Percentiles rank a stretch among this genome's conserved stretches.
phyloP scores from a whole-genome alignment of 2,329 filamentous ascomycete species.

The Calonectria pseudoreteaudii region DNA sequence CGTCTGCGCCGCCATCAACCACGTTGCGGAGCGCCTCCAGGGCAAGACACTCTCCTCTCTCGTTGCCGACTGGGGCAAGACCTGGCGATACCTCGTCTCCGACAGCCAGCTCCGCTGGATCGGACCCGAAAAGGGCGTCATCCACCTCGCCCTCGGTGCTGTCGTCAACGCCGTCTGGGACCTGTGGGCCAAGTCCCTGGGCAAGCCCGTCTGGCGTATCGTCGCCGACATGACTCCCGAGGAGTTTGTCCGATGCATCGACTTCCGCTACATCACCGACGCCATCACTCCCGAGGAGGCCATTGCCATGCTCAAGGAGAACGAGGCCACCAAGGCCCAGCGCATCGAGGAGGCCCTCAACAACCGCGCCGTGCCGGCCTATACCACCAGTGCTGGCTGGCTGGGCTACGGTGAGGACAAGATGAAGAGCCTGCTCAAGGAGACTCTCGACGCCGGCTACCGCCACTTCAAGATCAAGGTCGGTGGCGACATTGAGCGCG shows the following conservation, averaged over 20 bases:
- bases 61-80: slow-evolving; percentile 84
- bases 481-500: slow-evolving; percentile 77
- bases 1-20: slow-evolving; percentile 85
- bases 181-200: slow-evolving; percentile 89
- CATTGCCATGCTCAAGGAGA: slow-evolving; percentile 74
- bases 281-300: slow-evolving; percentile 91
- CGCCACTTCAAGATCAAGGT: slow-evolving; percentile 93
- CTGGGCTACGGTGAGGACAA: slow-evolving; percentile 91
- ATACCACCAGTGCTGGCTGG: slow-evolving; percentile 93
- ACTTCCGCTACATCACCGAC: slow-evolving; percentile 95
- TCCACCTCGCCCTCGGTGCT: slow-evolving; percentile 89
- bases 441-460: slow-evolving; percentile 83
- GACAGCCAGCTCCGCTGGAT: slow-evolving; percentile 95
- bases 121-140: slow-evolving; percentile 92
- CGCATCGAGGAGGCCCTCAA: slow-evolving; percentile 80
- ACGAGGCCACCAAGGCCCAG: slow-evolving; percentile 75
- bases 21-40: slow-evolving; percentile 81
- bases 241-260: slow-evolving; percentile 88
- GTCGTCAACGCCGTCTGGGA: slow-evolving; percentile 95
- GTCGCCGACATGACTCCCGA: slow-evolving; percentile 91
- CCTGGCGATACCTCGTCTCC: slow-evolving; percentile 91
- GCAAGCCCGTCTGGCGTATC: slow-evolving; percentile 91
- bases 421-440: slow-evolving; percentile 79
- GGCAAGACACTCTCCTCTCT: slow-evolving; percentile 82
- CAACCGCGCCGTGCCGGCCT: slow-evolving; percentile 84